Conservation (phyloP, 768 basidiomycete genomes). For the Boletus tomentosulus region DNA sequence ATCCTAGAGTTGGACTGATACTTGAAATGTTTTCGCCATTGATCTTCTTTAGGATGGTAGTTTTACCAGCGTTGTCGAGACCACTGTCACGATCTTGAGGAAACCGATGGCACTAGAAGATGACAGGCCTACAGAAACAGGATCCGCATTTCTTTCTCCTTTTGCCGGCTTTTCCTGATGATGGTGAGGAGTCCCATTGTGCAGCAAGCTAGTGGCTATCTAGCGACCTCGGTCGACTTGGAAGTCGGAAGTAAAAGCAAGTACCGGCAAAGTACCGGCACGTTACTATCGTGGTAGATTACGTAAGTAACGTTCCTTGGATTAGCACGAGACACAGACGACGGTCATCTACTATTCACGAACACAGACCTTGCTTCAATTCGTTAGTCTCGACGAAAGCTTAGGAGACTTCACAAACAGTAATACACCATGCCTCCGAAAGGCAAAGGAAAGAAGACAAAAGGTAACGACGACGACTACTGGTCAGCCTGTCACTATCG, state of each 20-base stretch:
- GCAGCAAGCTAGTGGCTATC: not conserved
- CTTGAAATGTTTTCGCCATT: slow-evolving; percentile 86
- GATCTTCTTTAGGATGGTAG: slow-evolving; percentile 93
- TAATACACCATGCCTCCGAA: slow-evolving; percentile 44
- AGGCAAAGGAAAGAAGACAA: slow-evolving; percentile 84
- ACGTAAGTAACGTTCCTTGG: not conserved
- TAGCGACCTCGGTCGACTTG: not conserved
- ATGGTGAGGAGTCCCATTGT: slow-evolving; percentile 92
- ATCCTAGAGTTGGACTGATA: slow-evolving; percentile 92
- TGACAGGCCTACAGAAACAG: slow-evolving; percentile 71
- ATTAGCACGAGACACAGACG: not conserved
- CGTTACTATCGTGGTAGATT: no score
- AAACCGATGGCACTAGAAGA: slow-evolving; percentile 4
- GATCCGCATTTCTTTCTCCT: slow-evolving; percentile 95
- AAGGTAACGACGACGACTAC: slow-evolving; percentile 72
- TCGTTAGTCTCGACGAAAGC: not conserved
- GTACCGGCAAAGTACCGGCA: no score
- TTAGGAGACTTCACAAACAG: not conserved
- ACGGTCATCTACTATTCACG: not conserved
- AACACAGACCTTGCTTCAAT: not conserved
- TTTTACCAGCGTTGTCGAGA: slow-evolving; percentile 98
- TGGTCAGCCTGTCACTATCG: slow-evolving; percentile 49
- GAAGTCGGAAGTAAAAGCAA: no score
- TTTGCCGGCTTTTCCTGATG: slow-evolving; percentile 92
- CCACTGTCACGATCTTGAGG: slow-evolving; percentile 53